These are phyloP conservation scores for Epichloe sylvatica DNA, from an alignment of 2,329 filamentous ascomycete species.

Conservation along the genomic window DNA sequence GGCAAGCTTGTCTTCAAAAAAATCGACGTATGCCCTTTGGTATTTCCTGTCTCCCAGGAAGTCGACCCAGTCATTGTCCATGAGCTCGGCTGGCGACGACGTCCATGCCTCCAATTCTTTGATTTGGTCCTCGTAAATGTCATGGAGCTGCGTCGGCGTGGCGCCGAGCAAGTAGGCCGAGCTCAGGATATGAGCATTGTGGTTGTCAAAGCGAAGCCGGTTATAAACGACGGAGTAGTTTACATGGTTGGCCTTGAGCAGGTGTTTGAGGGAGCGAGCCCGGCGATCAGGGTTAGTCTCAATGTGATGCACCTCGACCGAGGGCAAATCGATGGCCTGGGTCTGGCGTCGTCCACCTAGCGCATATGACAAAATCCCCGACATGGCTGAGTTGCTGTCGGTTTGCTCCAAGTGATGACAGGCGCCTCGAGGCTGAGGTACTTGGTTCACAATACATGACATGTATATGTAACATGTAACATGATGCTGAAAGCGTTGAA, in stretches of 20 bases:
- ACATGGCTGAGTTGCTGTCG: constrained; percentile 13
- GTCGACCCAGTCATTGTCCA: constrained; percentile 72
- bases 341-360: constrained; percentile 13
- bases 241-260: constrained; percentile 81
- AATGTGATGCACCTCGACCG: constrained; percentile 62
- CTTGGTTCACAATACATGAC: neutral
- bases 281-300: constrained; percentile 69
- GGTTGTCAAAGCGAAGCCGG: constrained; percentile 63
- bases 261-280: constrained; percentile 72
- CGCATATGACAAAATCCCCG: constrained; percentile 21
- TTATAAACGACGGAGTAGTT: constrained; percentile 78
- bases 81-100: constrained; percentile 73
- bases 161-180: constrained; percentile 80
- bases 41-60: constrained; percentile 68
- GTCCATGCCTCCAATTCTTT: constrained; percentile 64
- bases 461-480: neutral
- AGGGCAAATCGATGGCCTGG: constrained; percentile 41
- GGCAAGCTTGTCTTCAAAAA: constrained; percentile 85
- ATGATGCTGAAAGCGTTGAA: constrained; percentile 5
- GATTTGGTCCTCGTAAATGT: constrained; percentile 66
- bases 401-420: too few relatives aligned
- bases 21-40: constrained; percentile 84
- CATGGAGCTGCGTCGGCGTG: constrained; percentile 55
- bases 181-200: constrained; percentile 66
- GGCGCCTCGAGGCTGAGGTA: neutral